Conservation (phyloP, 2,329 filamentous ascomycete species). For the Aureobasidium subglaciale region DNA sequence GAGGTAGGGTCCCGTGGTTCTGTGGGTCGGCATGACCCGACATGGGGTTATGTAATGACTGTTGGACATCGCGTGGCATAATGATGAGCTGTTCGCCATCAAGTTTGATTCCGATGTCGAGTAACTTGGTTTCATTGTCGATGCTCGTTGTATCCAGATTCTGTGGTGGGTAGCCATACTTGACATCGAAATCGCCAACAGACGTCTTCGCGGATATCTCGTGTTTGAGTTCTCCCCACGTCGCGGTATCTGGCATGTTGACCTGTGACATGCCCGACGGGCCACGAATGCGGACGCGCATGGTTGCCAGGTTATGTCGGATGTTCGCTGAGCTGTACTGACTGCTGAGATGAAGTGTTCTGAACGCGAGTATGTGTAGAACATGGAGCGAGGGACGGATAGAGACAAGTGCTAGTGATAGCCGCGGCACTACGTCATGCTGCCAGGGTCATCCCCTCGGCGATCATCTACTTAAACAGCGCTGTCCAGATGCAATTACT, state of each 20-base stretch:
- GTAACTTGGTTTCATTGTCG: conserved; percentile 43
- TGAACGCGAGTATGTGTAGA: no score
- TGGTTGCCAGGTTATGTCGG: no score
- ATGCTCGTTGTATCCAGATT: conserved; percentile 54
- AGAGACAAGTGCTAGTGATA: neutral
- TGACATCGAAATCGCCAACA: conserved; percentile 63
- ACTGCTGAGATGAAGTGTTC: no score
- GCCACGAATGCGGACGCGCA: conserved; percentile 69
- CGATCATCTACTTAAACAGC: neutral
- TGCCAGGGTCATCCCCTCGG: neutral
- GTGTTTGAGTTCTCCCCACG: conserved; percentile 53
- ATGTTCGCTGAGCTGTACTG: no score
- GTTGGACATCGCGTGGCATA: conserved; percentile 38
- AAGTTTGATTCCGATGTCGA: conserved; percentile 53
- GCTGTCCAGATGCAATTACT: no score
- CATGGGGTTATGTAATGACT: conserved; percentile 28
- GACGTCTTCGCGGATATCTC: conserved; percentile 58
- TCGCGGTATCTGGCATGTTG: conserved; percentile 60
- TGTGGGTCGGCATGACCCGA: conserved; percentile 20
- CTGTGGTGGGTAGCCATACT: conserved; percentile 77
- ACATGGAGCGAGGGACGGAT: neutral
- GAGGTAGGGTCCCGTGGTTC: conserved; percentile 23
- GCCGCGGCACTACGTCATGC: neutral
- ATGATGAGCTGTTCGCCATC: conserved; percentile 66
- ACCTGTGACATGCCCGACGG: conserved; percentile 67